phyloP scores from a whole-genome alignment of 768 basidiomycete genomes.

The Rhizopogon vinicolor region DNA sequence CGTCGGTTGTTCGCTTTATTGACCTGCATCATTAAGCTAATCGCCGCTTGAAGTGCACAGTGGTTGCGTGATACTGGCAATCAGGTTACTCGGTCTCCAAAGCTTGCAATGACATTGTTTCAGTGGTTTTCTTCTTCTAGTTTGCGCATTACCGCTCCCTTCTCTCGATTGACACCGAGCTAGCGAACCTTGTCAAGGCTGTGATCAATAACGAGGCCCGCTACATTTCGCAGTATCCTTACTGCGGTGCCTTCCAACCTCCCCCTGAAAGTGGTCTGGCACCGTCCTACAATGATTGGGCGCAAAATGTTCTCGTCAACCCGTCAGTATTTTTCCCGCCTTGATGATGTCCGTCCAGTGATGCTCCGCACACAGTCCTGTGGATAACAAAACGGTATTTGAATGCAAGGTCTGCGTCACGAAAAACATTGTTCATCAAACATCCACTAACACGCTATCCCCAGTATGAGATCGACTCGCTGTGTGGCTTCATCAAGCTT shows the following conservation, averaged over 20 bases:
- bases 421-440: background rate
- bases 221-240: constrained; percentile 68
- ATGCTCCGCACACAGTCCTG: constrained; percentile 39
- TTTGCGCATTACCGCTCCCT: constrained; percentile 68
- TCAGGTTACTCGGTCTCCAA: constrained; percentile 39
- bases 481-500: constrained; percentile 76
- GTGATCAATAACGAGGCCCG: constrained; percentile 79
- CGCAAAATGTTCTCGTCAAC: constrained; percentile 64
- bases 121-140: constrained; percentile 27
- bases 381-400: constrained; percentile 67
- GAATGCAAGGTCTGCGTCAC: constrained; percentile 65
- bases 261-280: constrained; percentile 68
- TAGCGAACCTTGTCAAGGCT: constrained; percentile 68
- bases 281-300: constrained; percentile 65
- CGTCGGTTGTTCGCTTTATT: constrained; percentile 38
- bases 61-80: constrained; percentile 84
- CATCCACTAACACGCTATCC: no score
- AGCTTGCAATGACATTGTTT: background rate
- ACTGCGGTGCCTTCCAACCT: constrained; percentile 80
- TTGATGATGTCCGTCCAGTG: background rate
- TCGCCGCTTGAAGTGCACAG: constrained; percentile 49
- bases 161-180: constrained; percentile 48
- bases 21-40: constrained; percentile 3
- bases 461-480: constrained; percentile 76
- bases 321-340: constrained; percentile 45